Base-by-base conservation (phyloP, 148 eudicot genomes). In the Nepenthes gracilis region DNA sequence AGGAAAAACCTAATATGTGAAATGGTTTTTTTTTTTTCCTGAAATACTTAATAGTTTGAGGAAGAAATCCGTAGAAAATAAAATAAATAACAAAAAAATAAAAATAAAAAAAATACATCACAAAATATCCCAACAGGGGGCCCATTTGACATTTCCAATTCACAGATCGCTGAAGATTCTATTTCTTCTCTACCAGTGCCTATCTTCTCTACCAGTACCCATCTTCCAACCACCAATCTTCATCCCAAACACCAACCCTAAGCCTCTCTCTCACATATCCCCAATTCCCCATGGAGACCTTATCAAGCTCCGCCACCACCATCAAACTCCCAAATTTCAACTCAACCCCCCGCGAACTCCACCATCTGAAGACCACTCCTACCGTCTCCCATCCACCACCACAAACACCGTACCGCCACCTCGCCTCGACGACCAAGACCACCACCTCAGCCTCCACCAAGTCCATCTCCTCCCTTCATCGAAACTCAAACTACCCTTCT, bases 251-350 rank as follows among this genome's bases (percentile, higher is more conserved):
- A n/a, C n/a, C n/a, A n/a, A n/a, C n/a, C n/a, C 45, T 33, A 15
- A 51, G 33, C 67, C 47, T 56, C 47, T 59, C 43, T 36, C 6
- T 64, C 53, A n/a, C n/a, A n/a, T n/a, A n/a, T n/a, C n/a, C n/a
- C n/a, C n/a, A n/a, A n/a, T n/a, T n/a, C n/a, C n/a, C 61, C 38
- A 83, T 84, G 85, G 85, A 81, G 15, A 76, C 86, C 68, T 64
- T 83, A 13, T 74, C 85, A 68, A 75, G 43, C 72, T 58, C 80
- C 33, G 67, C 71, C 43, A 51, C 80, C 48, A 43, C 77, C 59
- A 54, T 70, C 70, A 67, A 63, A 33, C 35, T 75, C 37, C 80
- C 77, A 4, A 48, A 9, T 64, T 43, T 53, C 45, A 38, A 60
- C 51, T 23, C 57, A 12, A n/a, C n/a, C n/a, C n/a, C n/a, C n/a